Conservation (phyloP, 179 eudicot species). For the Corrigiola litoralis region DNA sequence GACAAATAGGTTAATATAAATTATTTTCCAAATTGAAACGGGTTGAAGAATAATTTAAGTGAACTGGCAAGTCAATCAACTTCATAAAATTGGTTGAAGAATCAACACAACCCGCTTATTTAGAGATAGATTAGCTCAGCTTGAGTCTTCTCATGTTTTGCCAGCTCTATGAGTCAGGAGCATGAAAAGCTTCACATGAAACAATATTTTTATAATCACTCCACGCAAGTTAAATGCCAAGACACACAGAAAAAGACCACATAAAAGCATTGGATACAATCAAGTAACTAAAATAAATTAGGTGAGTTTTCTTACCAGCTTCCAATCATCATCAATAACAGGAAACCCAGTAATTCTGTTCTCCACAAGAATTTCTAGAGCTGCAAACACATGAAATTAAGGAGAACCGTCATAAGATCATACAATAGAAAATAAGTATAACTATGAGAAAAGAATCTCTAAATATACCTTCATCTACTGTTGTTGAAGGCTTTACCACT, state of each 20-base stretch:
- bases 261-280: background rate
- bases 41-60: too few relatives aligned
- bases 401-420: background rate
- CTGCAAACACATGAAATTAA: slow-evolving; percentile 35
- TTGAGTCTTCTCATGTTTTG: too few relatives aligned
- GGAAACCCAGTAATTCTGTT: slow-evolving; percentile 89
- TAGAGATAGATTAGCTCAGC: too few relatives aligned
- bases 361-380: slow-evolving; percentile 71
- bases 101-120: too few relatives aligned
- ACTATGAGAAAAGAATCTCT: background rate
- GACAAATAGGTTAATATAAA: too few relatives aligned
- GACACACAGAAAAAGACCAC: background rate
- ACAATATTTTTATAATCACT: background rate
- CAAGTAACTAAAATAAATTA: background rate
- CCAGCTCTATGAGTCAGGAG: too few relatives aligned
- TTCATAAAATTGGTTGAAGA: too few relatives aligned
- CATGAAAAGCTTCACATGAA: background rate
- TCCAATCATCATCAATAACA: slow-evolving; percentile 90
- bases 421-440: background rate
- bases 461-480: slow-evolving; percentile 79
- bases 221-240: background rate
- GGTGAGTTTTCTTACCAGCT: slow-evolving; percentile 46
- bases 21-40: too few relatives aligned
- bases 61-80: too few relatives aligned
- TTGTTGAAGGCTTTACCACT: slow-evolving; percentile 80